phyloP scores from a whole-genome alignment of 805 yeast genomes.

The Pichia cephalocereana region DNA sequence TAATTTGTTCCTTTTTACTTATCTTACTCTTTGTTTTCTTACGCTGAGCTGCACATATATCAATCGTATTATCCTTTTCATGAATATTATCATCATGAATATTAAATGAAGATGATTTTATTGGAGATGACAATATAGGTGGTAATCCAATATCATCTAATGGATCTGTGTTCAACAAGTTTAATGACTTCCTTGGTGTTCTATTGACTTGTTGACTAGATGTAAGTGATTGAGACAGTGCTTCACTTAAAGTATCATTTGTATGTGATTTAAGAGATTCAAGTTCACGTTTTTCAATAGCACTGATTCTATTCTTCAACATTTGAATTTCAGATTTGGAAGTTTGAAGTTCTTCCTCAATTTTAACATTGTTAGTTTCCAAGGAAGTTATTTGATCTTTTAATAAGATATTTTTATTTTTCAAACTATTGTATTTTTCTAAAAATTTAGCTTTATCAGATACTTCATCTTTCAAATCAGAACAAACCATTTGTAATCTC shows the following conservation, averaged over 20 bases:
- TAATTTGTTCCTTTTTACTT: background rate
- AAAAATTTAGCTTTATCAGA: background rate
- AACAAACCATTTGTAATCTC: conserved; percentile 1
- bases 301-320: background rate
- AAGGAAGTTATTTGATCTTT: background rate
- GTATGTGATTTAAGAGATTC: background rate
- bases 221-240: background rate
- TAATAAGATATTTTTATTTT: background rate
- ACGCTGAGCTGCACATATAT: background rate
- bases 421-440: conserved; percentile 2
- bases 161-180: conserved; percentile 6
- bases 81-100: conserved; percentile 1
- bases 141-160: conserved; percentile 7
- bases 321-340: background rate
- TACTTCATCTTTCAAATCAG: conserved; percentile 4
- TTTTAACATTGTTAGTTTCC: background rate
- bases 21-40: background rate
- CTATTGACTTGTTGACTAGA: background rate
- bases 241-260: background rate
- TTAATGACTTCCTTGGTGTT: conserved; percentile 3
- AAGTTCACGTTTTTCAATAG: background rate
- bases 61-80: conserved; percentile 3
- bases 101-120: conserved; percentile 1
- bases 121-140: conserved; percentile 6
- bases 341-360: background rate